Evolutionary conservation across 306 rosid species (phyloP).

Genomic region (Vigna unguiculata): DNA sequence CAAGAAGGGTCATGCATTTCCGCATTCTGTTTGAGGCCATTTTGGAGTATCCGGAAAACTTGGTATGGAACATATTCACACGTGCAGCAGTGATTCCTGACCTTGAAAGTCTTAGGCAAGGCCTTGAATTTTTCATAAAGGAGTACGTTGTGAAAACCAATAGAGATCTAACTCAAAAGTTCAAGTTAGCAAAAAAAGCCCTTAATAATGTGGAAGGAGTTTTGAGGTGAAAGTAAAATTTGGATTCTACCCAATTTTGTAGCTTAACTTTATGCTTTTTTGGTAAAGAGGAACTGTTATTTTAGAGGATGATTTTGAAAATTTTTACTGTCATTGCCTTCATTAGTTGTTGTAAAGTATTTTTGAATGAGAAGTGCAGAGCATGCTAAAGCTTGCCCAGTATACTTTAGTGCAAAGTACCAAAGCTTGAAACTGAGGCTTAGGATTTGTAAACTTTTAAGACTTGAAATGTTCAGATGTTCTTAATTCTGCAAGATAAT

Average conservation of each 20-base stretch:
- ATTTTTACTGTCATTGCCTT: neutral
- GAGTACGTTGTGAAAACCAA: conserved; percentile 70
- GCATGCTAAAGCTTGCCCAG: neutral
- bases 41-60: conserved; percentile 64
- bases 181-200: conserved; percentile 76
- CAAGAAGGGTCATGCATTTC: conserved; percentile 83
- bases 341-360: neutral
- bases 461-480: neutral
- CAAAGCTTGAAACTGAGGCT: neutral
- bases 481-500: neutral
- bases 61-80: conserved; percentile 80
- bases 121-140: conserved; percentile 70
- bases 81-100: conserved; percentile 78
- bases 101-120: conserved; percentile 76
- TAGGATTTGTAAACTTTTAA: neutral
- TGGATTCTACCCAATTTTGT: conserved; percentile 48
- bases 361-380: conserved; percentile 11
- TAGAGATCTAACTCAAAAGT: conserved; percentile 56
- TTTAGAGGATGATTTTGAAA: neutral
- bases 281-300: neutral
- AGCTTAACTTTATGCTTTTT: neutral
- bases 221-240: conserved; percentile 59
- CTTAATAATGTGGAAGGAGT: conserved; percentile 80
- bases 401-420: neutral
- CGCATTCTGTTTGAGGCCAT: conserved; percentile 84